Evolutionary conservation across 345 rosid species (phyloP).

Genomic region (Hibiscus mutabilis): DNA sequence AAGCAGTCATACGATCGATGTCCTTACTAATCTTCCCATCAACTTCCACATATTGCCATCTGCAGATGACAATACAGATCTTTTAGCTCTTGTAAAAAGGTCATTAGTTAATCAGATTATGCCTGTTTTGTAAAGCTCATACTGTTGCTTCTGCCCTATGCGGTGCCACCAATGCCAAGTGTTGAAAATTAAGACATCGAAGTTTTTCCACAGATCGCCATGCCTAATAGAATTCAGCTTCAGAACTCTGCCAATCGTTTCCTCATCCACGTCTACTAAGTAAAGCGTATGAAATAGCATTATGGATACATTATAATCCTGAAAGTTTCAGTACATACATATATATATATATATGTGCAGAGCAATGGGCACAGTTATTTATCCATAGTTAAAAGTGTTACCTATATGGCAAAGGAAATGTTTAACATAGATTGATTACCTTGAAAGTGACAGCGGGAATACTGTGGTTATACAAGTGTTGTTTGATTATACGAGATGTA

Average conservation of each 20-base stretch:
- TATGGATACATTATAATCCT: conserved; percentile 37
- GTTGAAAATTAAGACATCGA: conserved; percentile 55
- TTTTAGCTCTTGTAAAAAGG: background rate
- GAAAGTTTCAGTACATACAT: conserved; percentile 13
- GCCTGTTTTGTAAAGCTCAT: conserved; percentile 15
- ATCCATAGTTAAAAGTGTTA: background rate
- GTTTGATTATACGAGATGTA: background rate
- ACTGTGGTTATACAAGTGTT: background rate
- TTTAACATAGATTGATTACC: background rate
- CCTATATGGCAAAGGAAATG: background rate
- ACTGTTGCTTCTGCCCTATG: conserved; percentile 49
- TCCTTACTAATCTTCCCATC: conserved; percentile 32
- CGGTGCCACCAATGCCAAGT: conserved; percentile 75
- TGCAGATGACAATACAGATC: conserved; percentile 13
- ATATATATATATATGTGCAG: background rate
- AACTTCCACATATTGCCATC: conserved; percentile 72
- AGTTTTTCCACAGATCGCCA: conserved; percentile 40
- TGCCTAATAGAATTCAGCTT: conserved; percentile 43
- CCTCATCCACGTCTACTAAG: conserved; percentile 45
- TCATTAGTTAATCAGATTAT: background rate
- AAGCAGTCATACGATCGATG: conserved; percentile 82
- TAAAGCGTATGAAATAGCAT: conserved; percentile 28
- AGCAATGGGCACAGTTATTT: background rate
- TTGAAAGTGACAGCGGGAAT: background rate
- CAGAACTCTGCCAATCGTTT: conserved; percentile 39